Percentiles rank a stretch among this genome's conserved stretches.
phyloP scores from a whole-genome alignment of 139 green algal species.

The Chlamydomonas asymmetrica region DNA sequence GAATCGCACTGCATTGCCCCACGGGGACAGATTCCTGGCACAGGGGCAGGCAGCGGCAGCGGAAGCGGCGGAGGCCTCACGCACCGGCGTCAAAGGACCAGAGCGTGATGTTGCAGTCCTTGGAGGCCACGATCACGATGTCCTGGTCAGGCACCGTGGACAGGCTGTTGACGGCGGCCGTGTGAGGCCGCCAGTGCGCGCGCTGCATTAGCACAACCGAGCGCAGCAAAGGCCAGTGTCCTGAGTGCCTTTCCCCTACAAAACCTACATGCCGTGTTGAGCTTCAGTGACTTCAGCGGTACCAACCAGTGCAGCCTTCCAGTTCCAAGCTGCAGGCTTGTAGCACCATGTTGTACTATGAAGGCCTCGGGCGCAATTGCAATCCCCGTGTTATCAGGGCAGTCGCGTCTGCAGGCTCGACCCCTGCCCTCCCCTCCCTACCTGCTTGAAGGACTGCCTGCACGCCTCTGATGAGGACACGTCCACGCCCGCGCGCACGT shows the following conservation, averaged over 20 bases:
- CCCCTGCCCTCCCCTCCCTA: conserved; percentile 4
- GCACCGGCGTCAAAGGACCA: conserved; percentile 64
- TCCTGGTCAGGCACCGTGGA: conserved; percentile 39
- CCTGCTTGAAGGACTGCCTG: conserved; percentile 59
- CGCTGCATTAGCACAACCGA: conserved; percentile 28
- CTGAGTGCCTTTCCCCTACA: too few relatives aligned
- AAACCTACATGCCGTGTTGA: not conserved
- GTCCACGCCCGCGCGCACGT: conserved; percentile 54
- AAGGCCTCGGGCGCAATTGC: not conserved
- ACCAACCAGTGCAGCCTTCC: not conserved
- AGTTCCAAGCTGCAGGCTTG: not conserved
- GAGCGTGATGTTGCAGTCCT: conserved; percentile 64
- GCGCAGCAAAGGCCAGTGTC: too few relatives aligned
- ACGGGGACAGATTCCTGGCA: too few relatives aligned
- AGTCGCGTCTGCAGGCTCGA: too few relatives aligned
- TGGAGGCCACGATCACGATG: conserved; percentile 58
- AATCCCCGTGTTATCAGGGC: too few relatives aligned
- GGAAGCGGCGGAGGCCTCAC: too few relatives aligned
- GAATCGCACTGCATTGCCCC: too few relatives aligned
- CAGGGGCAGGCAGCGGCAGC: too few relatives aligned
- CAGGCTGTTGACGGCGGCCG: conserved; percentile 47
- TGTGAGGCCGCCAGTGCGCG: conserved; percentile 57
- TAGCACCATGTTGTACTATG: not conserved
- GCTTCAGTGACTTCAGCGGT: not conserved
- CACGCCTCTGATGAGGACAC: conserved; percentile 32